Evolutionary conservation across 176 grass and related monocot genomes (phyloP).

Genomic region (Musa itinerans): DNA sequence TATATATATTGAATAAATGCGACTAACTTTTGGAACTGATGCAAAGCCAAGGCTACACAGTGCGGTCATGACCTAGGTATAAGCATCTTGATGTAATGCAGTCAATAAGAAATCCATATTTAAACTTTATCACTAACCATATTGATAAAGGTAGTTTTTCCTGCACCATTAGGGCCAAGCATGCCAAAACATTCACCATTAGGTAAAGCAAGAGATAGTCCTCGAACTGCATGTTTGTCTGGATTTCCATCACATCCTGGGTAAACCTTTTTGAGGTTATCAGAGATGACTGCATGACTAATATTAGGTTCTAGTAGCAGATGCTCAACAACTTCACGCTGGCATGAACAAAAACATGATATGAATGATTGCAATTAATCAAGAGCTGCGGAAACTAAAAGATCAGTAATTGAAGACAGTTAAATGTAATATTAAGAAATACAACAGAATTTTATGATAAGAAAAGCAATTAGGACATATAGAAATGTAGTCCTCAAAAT

Average conservation of each 20-base stretch:
- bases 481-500: too few relatives aligned
- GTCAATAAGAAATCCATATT: not conserved
- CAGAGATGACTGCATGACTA: slow-evolving; percentile 54
- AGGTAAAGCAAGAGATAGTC: slow-evolving; percentile 81
- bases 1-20: not conserved
- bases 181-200: slow-evolving; percentile 93
- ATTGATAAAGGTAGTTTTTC: slow-evolving; percentile 95
- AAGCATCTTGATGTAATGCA: not conserved
- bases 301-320: slow-evolving; percentile 37
- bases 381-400: not conserved
- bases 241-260: slow-evolving; percentile 78
- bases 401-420: not conserved
- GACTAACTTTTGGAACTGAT: not conserved
- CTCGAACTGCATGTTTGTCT: slow-evolving; percentile 76
- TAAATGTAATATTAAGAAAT: not conserved
- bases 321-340: slow-evolving; percentile 67
- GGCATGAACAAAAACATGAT: slow-evolving; percentile 1
- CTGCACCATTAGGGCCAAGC: slow-evolving; percentile 92
- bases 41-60: not conserved
- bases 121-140: slow-evolving; percentile 44
- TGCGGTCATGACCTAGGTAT: not conserved
- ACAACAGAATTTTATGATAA: not conserved
- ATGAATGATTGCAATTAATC: not conserved
- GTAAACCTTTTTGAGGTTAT: slow-evolving; percentile 78
- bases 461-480: slow-evolving; percentile 2